Conservation (phyloP, 306 rosid species). For the Argentina anserina region DNA sequence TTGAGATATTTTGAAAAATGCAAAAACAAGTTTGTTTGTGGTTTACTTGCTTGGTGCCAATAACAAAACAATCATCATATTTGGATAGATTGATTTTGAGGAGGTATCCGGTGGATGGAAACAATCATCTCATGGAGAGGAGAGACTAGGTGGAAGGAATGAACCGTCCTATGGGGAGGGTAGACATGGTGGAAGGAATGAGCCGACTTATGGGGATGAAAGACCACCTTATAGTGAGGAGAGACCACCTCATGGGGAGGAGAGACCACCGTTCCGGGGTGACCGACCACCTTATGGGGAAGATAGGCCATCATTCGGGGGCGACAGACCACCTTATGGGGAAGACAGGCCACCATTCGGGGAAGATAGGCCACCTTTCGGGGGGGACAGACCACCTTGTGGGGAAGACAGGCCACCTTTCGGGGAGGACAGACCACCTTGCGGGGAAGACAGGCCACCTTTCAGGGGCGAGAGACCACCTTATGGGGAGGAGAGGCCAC, state of each 20-base stretch:
- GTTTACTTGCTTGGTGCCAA: no score
- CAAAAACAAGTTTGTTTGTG: no score
- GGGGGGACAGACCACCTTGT: neutral
- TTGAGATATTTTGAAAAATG: no score
- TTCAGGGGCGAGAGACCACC: neutral
- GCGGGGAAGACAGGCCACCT: neutral
- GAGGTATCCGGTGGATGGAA: neutral
- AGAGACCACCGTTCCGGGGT: neutral
- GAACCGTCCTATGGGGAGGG: constrained; percentile 14
- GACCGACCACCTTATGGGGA: neutral
- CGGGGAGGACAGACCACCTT: neutral
- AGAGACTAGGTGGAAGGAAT: constrained; percentile 28
- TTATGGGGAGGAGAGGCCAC: neutral
- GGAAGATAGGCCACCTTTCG: neutral
- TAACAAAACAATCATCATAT: no score
- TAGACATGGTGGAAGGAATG: constrained; percentile 24
- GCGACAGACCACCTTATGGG: neutral
- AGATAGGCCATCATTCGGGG: neutral
- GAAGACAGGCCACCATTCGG: neutral
- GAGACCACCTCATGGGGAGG: neutral
- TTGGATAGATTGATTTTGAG: no score
- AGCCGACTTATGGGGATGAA: neutral
- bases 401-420: constrained; percentile 21
- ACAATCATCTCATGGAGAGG: neutral
- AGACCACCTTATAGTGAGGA: neutral